A percentile compares a stretch with the other conserved stretches of the same genome.
These are phyloP conservation scores for Metarhizium robertsii DNA, from an alignment of 2,329 filamentous ascomycete genomes.

Conservation along the genomic window DNA sequence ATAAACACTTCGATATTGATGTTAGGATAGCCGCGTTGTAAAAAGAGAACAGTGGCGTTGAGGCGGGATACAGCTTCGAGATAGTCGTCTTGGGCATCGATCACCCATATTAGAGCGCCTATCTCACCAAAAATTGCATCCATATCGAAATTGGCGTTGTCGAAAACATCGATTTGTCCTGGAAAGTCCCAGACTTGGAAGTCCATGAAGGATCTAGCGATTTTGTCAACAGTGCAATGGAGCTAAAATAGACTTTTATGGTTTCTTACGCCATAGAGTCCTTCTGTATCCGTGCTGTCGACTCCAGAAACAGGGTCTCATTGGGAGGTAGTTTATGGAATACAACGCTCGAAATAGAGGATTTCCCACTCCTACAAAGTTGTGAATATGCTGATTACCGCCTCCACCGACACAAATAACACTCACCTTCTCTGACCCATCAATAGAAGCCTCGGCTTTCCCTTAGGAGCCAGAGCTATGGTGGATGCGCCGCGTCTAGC, in stretches of 20 bases:
- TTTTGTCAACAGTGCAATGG: conserved; percentile 2
- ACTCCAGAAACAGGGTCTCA: conserved; percentile 92
- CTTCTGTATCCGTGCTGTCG: conserved; percentile 88
- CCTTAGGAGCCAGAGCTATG: conserved; percentile 40
- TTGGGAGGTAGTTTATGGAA: conserved; percentile 96
- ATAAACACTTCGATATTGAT: conserved; percentile 99
- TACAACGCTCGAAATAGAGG: conserved; percentile 97
- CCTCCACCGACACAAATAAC: not conserved
- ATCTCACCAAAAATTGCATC: conserved; percentile 92
- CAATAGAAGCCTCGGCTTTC: conserved; percentile 76
- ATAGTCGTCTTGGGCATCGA: conserved; percentile 97
- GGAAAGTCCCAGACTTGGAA: conserved; percentile 98
- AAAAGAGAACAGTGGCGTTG: conserved; percentile 79
- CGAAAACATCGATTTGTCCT: conserved; percentile 81
- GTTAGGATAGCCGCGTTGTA: conserved; percentile 80
- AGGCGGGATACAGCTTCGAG: conserved; percentile 81
- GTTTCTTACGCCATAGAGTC: conserved; percentile 79
- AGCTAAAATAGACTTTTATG: conserved; percentile 11
- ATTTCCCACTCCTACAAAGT: conserved; percentile 76
- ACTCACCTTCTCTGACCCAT: conserved; percentile 90
- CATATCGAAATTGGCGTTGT: conserved; percentile 81
- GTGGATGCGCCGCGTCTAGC: conserved; percentile 34
- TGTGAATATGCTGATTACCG: not conserved
- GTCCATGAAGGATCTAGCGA: conserved; percentile 86
- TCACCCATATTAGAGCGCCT: conserved; percentile 94